phyloP scores from a whole-genome alignment of 75 land plant species.

The Pinus albicaulis region DNA sequence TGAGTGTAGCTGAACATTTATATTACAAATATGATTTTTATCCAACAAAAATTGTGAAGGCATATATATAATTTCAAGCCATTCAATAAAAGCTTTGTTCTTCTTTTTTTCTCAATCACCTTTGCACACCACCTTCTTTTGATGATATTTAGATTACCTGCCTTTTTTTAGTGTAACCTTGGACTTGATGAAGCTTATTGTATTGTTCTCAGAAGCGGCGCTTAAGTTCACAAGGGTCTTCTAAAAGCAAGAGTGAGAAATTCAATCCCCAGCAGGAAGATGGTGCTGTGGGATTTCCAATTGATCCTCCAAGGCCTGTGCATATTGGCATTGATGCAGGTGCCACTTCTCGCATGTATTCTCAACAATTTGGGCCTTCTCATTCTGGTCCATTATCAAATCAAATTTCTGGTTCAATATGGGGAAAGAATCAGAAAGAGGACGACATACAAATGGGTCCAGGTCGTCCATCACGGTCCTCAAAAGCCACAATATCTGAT shows the following conservation, averaged over 20 bases:
- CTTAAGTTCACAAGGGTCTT: conserved; percentile 61
- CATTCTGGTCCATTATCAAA: conserved; percentile 68
- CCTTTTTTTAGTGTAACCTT: too few species aligned
- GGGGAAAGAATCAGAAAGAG: conserved; percentile 57
- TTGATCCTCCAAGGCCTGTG: conserved; percentile 52
- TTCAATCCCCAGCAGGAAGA: conserved; percentile 89
- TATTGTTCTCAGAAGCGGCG: conserved; percentile 56
- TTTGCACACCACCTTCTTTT: too few species aligned
- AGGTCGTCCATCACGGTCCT: conserved; percentile 17
- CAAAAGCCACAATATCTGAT: conserved; percentile 28
- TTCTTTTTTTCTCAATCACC: too few species aligned
- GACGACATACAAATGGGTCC: conserved; percentile 63
- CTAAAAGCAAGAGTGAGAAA: conserved; percentile 91
- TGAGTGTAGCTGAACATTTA: too few species aligned
- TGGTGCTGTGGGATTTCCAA: conserved; percentile 73
- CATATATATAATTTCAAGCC: too few species aligned
- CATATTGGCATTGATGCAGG: conserved; percentile 22
- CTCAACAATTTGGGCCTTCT: conserved; percentile 43
- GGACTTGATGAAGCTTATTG: too few species aligned
- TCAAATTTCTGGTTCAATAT: conserved; percentile 37
- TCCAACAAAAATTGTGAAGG: too few species aligned
- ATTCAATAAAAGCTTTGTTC: too few species aligned
- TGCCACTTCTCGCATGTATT: conserved; percentile 19
- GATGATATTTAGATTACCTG: too few species aligned
- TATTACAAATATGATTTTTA: too few species aligned